A percentile compares a stretch with the other conserved stretches of the same genome.
Conservation (phyloP, 176 grass and related monocot species). For the Eleusine coracana region DNA sequence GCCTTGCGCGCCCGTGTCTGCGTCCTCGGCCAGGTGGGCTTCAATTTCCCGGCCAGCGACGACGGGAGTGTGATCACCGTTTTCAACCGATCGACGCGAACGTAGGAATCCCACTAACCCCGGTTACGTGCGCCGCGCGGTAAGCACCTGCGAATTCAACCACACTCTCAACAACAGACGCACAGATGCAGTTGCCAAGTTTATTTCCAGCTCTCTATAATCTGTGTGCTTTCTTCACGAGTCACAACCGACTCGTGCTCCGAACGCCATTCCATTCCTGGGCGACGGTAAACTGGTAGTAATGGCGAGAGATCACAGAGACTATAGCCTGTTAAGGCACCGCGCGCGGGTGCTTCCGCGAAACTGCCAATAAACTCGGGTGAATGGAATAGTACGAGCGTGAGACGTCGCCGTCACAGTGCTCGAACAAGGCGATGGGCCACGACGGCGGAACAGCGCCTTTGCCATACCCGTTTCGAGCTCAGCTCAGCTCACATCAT, state of each 20-base stretch:
- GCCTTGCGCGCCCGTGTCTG: too few relatives aligned
- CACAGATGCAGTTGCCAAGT: too few relatives aligned
- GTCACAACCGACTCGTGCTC: not conserved
- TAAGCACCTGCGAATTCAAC: too few relatives aligned
- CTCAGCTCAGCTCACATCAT: not conserved
- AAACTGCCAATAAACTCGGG: not conserved
- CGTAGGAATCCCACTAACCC: too few relatives aligned
- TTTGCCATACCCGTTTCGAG: slow-evolving; percentile 6
- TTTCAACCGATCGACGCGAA: too few relatives aligned
- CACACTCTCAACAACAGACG: too few relatives aligned
- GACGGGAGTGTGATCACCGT: too few relatives aligned
- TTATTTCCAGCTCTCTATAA: too few relatives aligned
- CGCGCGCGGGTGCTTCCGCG: not conserved
- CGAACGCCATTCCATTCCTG: not conserved
- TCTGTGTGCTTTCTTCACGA: not conserved
- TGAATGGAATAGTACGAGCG: not conserved
- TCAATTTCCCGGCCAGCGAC: too few relatives aligned
- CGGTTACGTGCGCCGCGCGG: too few relatives aligned
- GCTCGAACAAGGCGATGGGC: slow-evolving; percentile 14
- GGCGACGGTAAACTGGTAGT: not conserved
- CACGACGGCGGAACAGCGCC: not conserved
- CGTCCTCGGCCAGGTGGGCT: too few relatives aligned
- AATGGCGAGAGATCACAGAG: not conserved
- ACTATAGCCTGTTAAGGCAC: not conserved
- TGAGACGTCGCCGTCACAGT: not conserved